Evolutionary conservation across 139 green algal species (phyloP).

Genomic region (Parachlorella kessleri): DNA sequence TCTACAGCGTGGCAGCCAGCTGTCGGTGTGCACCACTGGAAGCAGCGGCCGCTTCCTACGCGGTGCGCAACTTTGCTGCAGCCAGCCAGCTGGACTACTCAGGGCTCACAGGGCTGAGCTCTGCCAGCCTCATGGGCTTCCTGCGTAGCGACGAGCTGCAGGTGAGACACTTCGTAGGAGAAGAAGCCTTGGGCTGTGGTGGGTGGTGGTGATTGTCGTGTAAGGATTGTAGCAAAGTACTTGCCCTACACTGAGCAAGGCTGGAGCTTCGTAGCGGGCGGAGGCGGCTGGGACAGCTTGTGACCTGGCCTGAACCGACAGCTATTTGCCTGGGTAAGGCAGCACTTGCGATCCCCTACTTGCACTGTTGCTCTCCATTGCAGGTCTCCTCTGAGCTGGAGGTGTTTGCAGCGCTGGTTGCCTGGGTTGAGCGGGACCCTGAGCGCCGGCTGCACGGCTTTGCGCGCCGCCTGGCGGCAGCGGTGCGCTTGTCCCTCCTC

Average conservation of each 20-base stretch:
- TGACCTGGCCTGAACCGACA: too few species aligned
- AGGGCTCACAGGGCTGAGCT: constrained; percentile 17
- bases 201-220: too few species aligned
- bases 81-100: constrained; percentile 2
- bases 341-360: neutral
- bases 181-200: too few species aligned
- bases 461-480: constrained; percentile 7
- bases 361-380: neutral
- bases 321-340: neutral
- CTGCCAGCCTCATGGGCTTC: constrained; percentile 15
- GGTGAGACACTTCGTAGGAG: neutral
- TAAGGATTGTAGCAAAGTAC: too few species aligned
- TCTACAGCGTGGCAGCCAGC: constrained; percentile 7
- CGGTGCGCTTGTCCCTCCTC: constrained; percentile 25
- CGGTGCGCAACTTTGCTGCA: constrained; percentile 1
- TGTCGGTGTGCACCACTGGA: constrained; percentile 18
- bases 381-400: constrained; percentile 21
- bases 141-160: constrained; percentile 31
- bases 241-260: too few species aligned
- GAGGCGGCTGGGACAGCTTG: too few species aligned
- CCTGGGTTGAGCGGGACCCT: constrained; percentile 27
- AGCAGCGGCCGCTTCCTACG: neutral
- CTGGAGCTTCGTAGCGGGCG: too few species aligned
- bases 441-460: constrained; percentile 4
- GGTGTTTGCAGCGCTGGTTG: constrained; percentile 27